Percentiles rank a stretch among this genome's conserved stretches.
Evolutionary conservation across 768 basidiomycete species (phyloP).

Genomic region (Termitomyces sp.): DNA sequence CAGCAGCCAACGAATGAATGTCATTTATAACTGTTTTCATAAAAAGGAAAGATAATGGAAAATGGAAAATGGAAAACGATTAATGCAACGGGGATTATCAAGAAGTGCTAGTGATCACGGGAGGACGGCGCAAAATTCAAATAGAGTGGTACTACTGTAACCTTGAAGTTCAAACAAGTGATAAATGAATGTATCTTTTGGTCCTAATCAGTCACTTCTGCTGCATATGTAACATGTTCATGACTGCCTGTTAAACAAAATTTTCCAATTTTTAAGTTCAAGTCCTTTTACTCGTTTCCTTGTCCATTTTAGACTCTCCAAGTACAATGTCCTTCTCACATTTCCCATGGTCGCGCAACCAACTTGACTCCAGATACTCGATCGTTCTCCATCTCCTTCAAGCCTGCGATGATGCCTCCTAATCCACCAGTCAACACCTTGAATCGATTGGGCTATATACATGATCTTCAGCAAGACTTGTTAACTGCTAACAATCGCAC

Average conservation of each 20-base stretch:
- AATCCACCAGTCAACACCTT: slow-evolving; percentile 37
- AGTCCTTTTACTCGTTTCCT: neutral
- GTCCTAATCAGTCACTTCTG: too few species aligned
- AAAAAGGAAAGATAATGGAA: too few species aligned
- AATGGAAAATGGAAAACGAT: too few species aligned
- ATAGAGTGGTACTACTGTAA: too few species aligned
- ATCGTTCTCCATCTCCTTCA: slow-evolving; percentile 33
- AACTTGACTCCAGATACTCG: slow-evolving; percentile 40
- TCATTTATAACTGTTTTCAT: too few species aligned
- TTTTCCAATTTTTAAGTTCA: neutral
- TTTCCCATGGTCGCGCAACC: slow-evolving; percentile 27
- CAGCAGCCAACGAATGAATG: too few species aligned
- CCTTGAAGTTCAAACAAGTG: too few species aligned
- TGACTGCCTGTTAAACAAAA: neutral
- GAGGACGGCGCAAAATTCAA: too few species aligned
- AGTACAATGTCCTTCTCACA: neutral
- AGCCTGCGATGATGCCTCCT: slow-evolving; percentile 32
- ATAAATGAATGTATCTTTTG: too few species aligned
- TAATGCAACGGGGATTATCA: too few species aligned
- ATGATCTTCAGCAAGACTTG: neutral
- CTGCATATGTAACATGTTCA: neutral
- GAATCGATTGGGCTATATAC: slow-evolving; percentile 34
- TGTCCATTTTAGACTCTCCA: neutral
- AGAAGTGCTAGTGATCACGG: too few species aligned
- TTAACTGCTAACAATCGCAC: neutral